Base-by-base conservation (phyloP, 2,329 filamentous ascomycete species). In the Rhexocercosporidium sp. region DNA sequence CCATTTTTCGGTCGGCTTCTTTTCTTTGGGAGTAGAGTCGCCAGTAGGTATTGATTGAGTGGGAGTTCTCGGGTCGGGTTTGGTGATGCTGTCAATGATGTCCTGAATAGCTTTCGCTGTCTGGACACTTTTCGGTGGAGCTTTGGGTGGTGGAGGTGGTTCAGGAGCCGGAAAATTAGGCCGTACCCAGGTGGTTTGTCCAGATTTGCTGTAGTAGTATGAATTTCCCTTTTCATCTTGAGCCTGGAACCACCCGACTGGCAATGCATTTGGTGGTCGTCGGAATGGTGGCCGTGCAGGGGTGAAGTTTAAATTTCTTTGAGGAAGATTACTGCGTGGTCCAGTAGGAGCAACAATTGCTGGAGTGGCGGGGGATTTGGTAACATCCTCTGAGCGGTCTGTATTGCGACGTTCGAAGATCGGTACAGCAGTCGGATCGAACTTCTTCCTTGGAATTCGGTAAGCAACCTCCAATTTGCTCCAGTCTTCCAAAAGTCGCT, bases 391-490 rank as follows among this genome's bases (percentile, higher is more conserved):
- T 47, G 82, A 78, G 67, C 90, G 86, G 67, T 88, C 87, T 59
- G 86, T 85, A 65, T 91, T 89, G 64, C 91, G 91, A 74, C 87
- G 84, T 71, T 89, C 87, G 27, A 86, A 87, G 34, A 85, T 82
- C 78, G 77, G 74, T 20, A 81, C 81, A 57, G 83, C 86, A 70
- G 88, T 89, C 29, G 90, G 89, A 76, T 95, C 93, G 66, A 92
- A 82, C 81, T 97, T 96, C 81, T 96, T 92, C 66, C 95, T 88
- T 44, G 93, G 93, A 76, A 99, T 99, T 67, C 96, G 90, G 79
- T 98, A 99, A 7, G 89, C 96, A 41, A 96, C 86, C 78, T 97
- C 92, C 59, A 99, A 83, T 74, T 93, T 94, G 77, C 91, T 91
- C 96, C 96, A 99, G 71, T 90, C 90, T 9, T 93, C 88, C 31